These are phyloP conservation scores for Dalechampia spathulata DNA, from an alignment of 441 rosid genomes.

Conservation along the genomic window DNA sequence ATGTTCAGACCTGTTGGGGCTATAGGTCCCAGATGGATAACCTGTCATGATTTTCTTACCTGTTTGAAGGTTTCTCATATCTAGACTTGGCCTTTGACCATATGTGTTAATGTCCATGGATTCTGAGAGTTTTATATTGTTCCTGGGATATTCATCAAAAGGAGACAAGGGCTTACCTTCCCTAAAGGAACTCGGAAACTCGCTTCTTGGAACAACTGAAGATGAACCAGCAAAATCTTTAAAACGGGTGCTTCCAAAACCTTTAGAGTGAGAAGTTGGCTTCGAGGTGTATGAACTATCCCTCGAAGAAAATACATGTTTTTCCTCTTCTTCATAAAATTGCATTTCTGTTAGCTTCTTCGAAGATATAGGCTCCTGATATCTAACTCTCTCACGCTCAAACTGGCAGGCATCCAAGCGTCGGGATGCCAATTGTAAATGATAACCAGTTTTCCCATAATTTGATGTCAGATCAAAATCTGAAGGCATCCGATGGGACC, in stretches of 20 bases:
- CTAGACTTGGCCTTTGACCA: constrained; percentile 26
- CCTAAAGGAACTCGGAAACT: constrained; percentile 24
- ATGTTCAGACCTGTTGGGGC: constrained; percentile 28
- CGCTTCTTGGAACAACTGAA: constrained; percentile 27
- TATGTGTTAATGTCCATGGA: constrained; percentile 19
- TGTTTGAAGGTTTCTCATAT: constrained; percentile 27
- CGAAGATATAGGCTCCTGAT: constrained; percentile 28
- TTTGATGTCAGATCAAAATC: constrained; percentile 23
- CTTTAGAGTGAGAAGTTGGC: constrained; percentile 28
- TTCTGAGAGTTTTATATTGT: constrained; percentile 28
- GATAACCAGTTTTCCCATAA: constrained; percentile 29
- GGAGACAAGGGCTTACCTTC: constrained; percentile 27
- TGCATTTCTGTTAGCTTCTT: constrained; percentile 21
- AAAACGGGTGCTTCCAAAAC: constrained; percentile 21
- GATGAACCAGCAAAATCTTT: constrained; percentile 33
- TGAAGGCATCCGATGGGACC: constrained; percentile 24
- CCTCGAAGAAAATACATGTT: constrained; percentile 23
- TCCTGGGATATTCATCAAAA: constrained; percentile 32
- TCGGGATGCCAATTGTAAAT: constrained; percentile 19
- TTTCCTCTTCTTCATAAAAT: constrained; percentile 27
- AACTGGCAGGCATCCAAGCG: constrained; percentile 19
- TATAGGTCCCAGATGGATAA: constrained; percentile 22
- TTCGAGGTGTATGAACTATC: constrained; percentile 21
- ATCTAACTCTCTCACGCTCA: constrained; percentile 30
- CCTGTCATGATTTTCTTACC: constrained; percentile 20